Evolutionary conservation across 2,329 filamentous ascomycete species (phyloP).

Genomic region (Neophaeococcomyces mojaviensis): DNA sequence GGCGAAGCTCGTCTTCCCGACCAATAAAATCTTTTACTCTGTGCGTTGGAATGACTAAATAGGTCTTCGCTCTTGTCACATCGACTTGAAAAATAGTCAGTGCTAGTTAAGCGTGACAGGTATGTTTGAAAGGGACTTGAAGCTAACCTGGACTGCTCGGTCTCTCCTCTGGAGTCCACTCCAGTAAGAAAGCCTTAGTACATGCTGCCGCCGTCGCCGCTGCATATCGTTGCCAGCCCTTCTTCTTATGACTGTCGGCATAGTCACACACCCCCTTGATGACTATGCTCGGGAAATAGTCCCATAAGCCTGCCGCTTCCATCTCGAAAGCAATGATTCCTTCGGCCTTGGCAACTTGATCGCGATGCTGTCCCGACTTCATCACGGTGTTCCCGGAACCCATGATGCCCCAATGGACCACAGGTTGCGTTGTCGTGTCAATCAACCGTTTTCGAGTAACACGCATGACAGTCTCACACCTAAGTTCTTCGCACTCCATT

Average conservation of each 20-base stretch:
- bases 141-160: constrained; percentile 2
- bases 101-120: too few species aligned
- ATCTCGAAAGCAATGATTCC: constrained; percentile 29
- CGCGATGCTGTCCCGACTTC: constrained; percentile 28
- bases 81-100: too few species aligned
- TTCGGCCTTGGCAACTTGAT: constrained; percentile 21
- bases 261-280: constrained; percentile 36
- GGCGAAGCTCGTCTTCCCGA: too few species aligned
- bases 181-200: constrained; percentile 25
- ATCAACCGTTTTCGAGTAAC: background rate
- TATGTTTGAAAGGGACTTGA: too few species aligned
- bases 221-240: constrained; percentile 35
- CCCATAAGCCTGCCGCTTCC: constrained; percentile 32
- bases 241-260: constrained; percentile 34
- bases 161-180: background rate
- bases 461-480: constrained; percentile 19
- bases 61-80: too few species aligned
- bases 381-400: constrained; percentile 31
- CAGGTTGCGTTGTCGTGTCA: constrained; percentile 6
- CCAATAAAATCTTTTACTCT: too few species aligned
- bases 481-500: constrained; percentile 24
- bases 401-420: constrained; percentile 29
- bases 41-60: too few species aligned
- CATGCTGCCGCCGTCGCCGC: too few species aligned
- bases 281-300: constrained; percentile 25